Percentiles rank a stretch among this genome's conserved stretches.
Evolutionary conservation across 441 rosid genomes (phyloP).

Genomic region (Biscutella laevigata): DNA sequence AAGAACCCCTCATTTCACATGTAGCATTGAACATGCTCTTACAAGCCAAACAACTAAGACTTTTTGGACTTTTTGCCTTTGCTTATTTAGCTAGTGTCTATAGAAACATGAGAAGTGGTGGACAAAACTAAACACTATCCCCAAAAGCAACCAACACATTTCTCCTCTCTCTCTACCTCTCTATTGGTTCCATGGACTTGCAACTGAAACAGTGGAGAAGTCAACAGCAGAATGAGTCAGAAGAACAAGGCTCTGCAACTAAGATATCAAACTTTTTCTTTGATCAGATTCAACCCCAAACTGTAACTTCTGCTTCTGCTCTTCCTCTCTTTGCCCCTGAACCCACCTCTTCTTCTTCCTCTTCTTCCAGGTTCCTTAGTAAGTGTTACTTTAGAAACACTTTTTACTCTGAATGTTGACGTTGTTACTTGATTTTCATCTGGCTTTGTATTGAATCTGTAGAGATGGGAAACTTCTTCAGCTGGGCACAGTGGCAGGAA

Average conservation of each 20-base stretch:
- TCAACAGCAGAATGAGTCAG: conserved; percentile 54
- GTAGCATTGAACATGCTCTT: too few species aligned
- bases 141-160: conserved; percentile 29
- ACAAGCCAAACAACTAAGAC: conserved; percentile 18
- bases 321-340: conserved; percentile 58
- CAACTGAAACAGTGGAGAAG: conserved; percentile 82
- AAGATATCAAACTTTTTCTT: conserved; percentile 52
- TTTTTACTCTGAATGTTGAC: neutral
- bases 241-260: conserved; percentile 37
- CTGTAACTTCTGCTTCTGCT: conserved; percentile 30
- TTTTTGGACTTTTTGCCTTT: conserved; percentile 24
- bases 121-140: conserved; percentile 16
- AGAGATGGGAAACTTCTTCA: conserved; percentile 70
- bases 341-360: conserved; percentile 31
- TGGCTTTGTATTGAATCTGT: neutral
- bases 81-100: conserved; percentile 23
- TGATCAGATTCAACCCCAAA: conserved; percentile 30
- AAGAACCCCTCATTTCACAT: too few species aligned
- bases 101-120: conserved; percentile 9
- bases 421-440: neutral
- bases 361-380: conserved; percentile 43
- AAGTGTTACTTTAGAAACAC: conserved; percentile 18
- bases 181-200: conserved; percentile 55
- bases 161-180: conserved; percentile 19
- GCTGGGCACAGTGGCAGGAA: conserved; percentile 81